Conservation (phyloP, 2,329 filamentous ascomycete genomes). For the Epicoccum nigrum region DNA sequence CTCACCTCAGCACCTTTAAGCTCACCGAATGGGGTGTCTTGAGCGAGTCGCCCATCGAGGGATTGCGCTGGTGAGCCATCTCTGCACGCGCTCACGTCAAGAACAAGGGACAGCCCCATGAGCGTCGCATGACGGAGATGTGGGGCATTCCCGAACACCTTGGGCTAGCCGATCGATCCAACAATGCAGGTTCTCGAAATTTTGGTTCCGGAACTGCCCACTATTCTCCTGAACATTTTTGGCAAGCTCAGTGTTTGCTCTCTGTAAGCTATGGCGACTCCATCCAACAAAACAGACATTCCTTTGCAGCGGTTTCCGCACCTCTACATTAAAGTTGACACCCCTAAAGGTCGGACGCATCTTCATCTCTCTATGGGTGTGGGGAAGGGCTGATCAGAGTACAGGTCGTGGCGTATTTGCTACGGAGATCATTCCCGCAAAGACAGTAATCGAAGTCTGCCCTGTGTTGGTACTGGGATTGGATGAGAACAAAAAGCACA, state of each 20-base stretch:
- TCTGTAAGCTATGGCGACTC: slow-evolving; percentile 5
- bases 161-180: slow-evolving; percentile 1
- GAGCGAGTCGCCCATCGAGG: slow-evolving; percentile 45
- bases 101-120: slow-evolving; percentile 7
- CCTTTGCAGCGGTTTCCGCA: slow-evolving; percentile 51
- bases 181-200: slow-evolving; percentile 9
- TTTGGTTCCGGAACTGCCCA: not conserved
- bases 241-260: not conserved
- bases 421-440: slow-evolving; percentile 52
- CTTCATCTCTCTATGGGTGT: not conserved
- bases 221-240: not conserved
- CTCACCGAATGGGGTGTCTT: slow-evolving; percentile 76
- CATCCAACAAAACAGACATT: slow-evolving; percentile 23
- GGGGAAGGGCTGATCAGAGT: slow-evolving; percentile 1
- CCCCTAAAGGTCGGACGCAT: slow-evolving; percentile 54
- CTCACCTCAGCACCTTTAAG: slow-evolving; percentile 82
- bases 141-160: slow-evolving; percentile 14
- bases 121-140: slow-evolving; percentile 12
- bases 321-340: slow-evolving; percentile 54
- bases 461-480: slow-evolving; percentile 59
- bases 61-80: slow-evolving; percentile 49
- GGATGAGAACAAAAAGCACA: slow-evolving; percentile 56
- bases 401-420: slow-evolving; percentile 62
- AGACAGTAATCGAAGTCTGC: slow-evolving; percentile 58
- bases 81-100: slow-evolving; percentile 12